These are phyloP conservation scores for Neopestalotiopsis sp. DNA, from an alignment of 2,329 filamentous ascomycete genomes.

Conservation along the genomic window DNA sequence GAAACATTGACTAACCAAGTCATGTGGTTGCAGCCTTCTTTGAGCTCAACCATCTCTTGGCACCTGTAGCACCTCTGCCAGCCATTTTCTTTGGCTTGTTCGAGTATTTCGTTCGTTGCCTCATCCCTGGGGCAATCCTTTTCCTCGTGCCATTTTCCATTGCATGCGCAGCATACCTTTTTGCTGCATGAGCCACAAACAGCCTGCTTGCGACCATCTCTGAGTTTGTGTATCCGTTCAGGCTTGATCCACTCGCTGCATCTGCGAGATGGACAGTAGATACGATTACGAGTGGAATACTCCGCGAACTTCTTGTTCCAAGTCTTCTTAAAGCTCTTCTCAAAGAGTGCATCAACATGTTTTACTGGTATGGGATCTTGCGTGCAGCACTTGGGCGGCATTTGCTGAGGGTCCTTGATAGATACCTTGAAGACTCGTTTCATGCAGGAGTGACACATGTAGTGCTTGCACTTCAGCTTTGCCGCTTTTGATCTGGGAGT, in stretches of 20 bases:
- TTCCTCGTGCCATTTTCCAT: conserved; percentile 73
- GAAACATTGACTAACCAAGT: conserved; percentile 66
- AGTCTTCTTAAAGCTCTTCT: conserved; percentile 72
- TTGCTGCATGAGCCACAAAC: conserved; percentile 74
- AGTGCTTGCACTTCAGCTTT: conserved; percentile 78
- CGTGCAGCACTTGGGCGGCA: conserved; percentile 85
- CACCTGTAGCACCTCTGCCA: conserved; percentile 82
- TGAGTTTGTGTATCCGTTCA: conserved; percentile 64
- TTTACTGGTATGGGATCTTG: conserved; percentile 74
- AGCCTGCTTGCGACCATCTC: conserved; percentile 66
- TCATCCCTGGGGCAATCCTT: conserved; percentile 75
- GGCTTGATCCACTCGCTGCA: conserved; percentile 85
- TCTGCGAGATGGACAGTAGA: conserved; percentile 75
- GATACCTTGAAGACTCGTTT: conserved; percentile 77
- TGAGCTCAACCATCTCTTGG: conserved; percentile 74
- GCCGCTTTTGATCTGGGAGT: conserved; percentile 66
- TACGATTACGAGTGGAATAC: conserved; percentile 72
- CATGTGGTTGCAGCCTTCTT: conserved; percentile 88
- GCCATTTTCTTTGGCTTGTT: conserved; percentile 68
- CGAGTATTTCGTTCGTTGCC: conserved; percentile 66
- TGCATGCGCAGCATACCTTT: conserved; percentile 77
- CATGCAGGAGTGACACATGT: conserved; percentile 80
- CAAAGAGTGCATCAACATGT: conserved; percentile 78
- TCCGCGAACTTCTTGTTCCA: conserved; percentile 86
- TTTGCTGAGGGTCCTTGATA: conserved; percentile 76